These are phyloP conservation scores for Cercophora scortea DNA, from an alignment of 495 filamentous ascomycete species.

Conservation along the genomic window DNA sequence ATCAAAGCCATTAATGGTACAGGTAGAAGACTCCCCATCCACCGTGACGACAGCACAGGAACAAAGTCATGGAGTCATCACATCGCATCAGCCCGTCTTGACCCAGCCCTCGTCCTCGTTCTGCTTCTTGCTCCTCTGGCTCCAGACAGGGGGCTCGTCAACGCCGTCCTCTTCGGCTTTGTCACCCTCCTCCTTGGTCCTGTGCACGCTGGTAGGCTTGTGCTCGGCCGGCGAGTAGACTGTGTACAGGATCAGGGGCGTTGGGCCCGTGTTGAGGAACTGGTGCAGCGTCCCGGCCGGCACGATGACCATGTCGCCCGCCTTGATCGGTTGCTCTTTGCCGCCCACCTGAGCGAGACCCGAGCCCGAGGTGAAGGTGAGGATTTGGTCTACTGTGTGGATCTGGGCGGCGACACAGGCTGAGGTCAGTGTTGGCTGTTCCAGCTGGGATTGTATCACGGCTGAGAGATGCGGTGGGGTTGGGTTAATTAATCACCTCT, in stretches of 20 bases:
- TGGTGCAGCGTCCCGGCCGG: conserved; percentile 61
- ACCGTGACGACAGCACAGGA: no score
- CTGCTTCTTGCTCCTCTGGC: conserved; percentile 42
- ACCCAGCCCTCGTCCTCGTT: conserved; percentile 52
- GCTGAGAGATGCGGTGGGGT: not conserved
- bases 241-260: conserved; percentile 49
- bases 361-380: conserved; percentile 54
- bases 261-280: conserved; percentile 51
- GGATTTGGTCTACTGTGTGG: conserved; percentile 51
- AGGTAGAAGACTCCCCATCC: no score
- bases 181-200: conserved; percentile 55
- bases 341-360: conserved; percentile 52
- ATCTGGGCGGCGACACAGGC: conserved; percentile 5
- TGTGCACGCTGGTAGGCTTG: conserved; percentile 46
- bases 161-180: conserved; percentile 51
- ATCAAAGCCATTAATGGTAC: no score
- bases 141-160: conserved; percentile 56
- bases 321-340: conserved; percentile 49
- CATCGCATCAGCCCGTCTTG: not conserved
- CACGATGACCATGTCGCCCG: conserved; percentile 55
- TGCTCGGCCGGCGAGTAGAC: conserved; percentile 59
- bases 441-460: conserved; percentile 15
- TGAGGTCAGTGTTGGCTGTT: not conserved
- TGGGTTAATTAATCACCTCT: conserved; percentile 32
- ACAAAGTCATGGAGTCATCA: not conserved